Percentiles rank a stretch among this genome's conserved stretches.
Evolutionary conservation across 2,329 filamentous ascomycete genomes (phyloP).

Genomic region (Ophiostoma populinum): DNA sequence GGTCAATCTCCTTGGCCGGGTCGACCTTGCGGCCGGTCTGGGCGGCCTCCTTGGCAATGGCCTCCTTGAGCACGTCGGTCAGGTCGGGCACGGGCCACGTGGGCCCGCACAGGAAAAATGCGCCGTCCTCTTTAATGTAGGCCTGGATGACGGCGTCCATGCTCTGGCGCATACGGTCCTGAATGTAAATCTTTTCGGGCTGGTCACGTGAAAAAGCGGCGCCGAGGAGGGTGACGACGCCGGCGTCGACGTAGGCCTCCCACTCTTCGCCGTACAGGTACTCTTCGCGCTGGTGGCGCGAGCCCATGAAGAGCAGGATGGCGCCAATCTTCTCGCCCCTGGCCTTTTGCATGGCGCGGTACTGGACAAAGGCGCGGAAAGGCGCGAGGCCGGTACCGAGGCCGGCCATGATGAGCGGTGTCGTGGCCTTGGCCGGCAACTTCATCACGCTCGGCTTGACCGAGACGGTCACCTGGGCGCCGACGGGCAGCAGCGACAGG

Average conservation of each 20-base stretch:
- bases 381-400: slow-evolving; percentile 94
- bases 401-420: slow-evolving; percentile 96
- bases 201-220: slow-evolving; percentile 93
- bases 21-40: slow-evolving; percentile 63
- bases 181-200: slow-evolving; percentile 97
- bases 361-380: slow-evolving; percentile 98
- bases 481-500: slow-evolving; percentile 58
- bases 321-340: slow-evolving; percentile 88
- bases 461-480: slow-evolving; percentile 69
- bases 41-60: slow-evolving; percentile 61
- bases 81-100: slow-evolving; percentile 98
- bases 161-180: slow-evolving; percentile 90
- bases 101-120: slow-evolving; percentile 93
- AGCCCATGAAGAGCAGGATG: slow-evolving; percentile 90
- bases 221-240: slow-evolving; percentile 85
- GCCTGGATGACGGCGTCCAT: slow-evolving; percentile 66
- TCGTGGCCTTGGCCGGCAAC: slow-evolving; percentile 70
- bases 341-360: slow-evolving; percentile 95
- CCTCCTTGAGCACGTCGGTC: slow-evolving; percentile 83
- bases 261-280: slow-evolving; percentile 98
- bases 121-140: slow-evolving; percentile 74
- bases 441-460: slow-evolving; percentile 99
- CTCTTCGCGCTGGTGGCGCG: slow-evolving; percentile 92
- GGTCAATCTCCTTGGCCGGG: slow-evolving; percentile 75
- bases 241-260: slow-evolving; percentile 93